Percentiles rank a stretch among this genome's conserved stretches.
Conservation (phyloP, 2,329 filamentous ascomycete genomes). For the Aspergillus quadricinctus region DNA sequence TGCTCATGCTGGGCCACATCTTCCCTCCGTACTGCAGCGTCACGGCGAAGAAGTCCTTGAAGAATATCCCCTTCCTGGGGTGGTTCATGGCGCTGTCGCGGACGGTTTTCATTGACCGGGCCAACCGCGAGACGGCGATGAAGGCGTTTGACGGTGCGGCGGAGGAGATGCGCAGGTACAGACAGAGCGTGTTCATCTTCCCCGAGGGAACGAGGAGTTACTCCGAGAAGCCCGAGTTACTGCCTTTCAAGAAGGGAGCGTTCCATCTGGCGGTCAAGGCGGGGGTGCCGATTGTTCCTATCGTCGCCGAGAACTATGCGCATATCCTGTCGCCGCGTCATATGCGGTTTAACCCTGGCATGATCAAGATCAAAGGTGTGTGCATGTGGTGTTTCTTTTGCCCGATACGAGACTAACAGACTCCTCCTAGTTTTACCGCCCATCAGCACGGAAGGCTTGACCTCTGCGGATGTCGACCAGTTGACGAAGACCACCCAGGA, state of each 20-base stretch:
- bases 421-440: slow-evolving; percentile 66
- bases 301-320: slow-evolving; percentile 76
- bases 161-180: slow-evolving; percentile 66
- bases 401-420: slow-evolving; percentile 4
- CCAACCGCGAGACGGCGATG: slow-evolving; percentile 75
- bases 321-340: slow-evolving; percentile 64
- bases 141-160: slow-evolving; percentile 82
- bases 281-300: slow-evolving; percentile 84
- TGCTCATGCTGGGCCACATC: slow-evolving; percentile 81
- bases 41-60: slow-evolving; percentile 83
- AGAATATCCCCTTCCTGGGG: slow-evolving; percentile 75
- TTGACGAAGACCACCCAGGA: slow-evolving; percentile 65
- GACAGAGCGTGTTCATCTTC: slow-evolving; percentile 57
- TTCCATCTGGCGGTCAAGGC: slow-evolving; percentile 96
- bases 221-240: slow-evolving; percentile 69
- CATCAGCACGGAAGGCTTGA: slow-evolving; percentile 70
- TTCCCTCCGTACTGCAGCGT: slow-evolving; percentile 91
- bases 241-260: slow-evolving; percentile 98
- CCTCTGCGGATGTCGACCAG: slow-evolving; percentile 70
- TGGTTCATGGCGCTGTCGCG: slow-evolving; percentile 91
- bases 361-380: slow-evolving; percentile 70
- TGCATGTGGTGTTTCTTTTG: slow-evolving; percentile 4
- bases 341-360: slow-evolving; percentile 62
- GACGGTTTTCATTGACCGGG: slow-evolving; percentile 91
- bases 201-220: slow-evolving; percentile 89